Conservation (phyloP, 2,329 filamentous ascomycete genomes). For the Fusarium redolens region DNA sequence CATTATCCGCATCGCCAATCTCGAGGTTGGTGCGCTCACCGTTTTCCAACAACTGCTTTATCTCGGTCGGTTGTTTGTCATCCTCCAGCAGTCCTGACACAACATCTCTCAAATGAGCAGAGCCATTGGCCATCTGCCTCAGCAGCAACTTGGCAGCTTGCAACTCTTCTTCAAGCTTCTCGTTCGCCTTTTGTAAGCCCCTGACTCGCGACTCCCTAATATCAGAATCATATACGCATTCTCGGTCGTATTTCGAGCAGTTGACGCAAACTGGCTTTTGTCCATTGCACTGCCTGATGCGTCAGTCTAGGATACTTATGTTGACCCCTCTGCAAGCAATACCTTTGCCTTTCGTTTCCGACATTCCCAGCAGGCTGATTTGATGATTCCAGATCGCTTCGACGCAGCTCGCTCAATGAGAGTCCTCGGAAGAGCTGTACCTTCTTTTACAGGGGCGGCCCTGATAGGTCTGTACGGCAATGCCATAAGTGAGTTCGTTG, state of each 20-base stretch:
- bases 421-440: background rate
- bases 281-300: conserved; percentile 4
- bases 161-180: background rate
- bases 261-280: background rate
- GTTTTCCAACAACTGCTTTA: background rate
- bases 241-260: background rate
- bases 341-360: conserved; percentile 13
- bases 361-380: conserved; percentile 14
- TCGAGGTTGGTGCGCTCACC: rapidly evolving
- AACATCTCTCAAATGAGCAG: background rate
- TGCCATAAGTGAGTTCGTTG: background rate
- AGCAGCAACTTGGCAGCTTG: background rate
- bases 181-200: background rate
- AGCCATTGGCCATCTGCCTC: background rate
- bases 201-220: background rate
- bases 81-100: background rate
- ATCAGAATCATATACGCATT: conserved; percentile 18
- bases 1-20: rapidly evolving
- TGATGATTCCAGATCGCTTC: background rate
- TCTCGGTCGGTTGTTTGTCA: background rate
- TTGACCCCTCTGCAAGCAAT: too few relatives aligned
- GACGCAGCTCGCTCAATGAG: background rate
- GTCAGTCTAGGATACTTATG: too few relatives aligned
- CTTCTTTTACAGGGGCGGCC: background rate
- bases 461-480: background rate